Percentiles rank a stretch among this genome's conserved stretches.
Conservation (phyloP, 352 stramenopile genomes). For the Phytophthora hybrid region DNA sequence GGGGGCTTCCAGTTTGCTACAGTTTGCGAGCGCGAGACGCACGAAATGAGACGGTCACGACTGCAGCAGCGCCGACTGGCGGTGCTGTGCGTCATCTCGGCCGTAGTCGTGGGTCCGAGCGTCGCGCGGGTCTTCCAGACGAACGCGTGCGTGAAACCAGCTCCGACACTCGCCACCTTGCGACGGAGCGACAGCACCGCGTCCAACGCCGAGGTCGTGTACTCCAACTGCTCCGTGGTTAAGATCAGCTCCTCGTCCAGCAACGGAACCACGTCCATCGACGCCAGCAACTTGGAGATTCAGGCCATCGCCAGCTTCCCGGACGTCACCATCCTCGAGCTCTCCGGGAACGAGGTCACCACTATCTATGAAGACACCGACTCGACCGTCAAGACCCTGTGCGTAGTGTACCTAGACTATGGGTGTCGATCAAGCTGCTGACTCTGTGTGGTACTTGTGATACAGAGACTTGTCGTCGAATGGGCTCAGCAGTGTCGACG, state of each 20-base stretch:
- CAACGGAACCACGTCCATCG: constrained; percentile 37
- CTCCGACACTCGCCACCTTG: constrained; percentile 36
- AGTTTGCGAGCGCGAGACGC: constrained; percentile 13
- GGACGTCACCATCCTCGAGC: constrained; percentile 30
- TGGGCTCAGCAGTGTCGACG: constrained; percentile 37
- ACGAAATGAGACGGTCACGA: constrained; percentile 35
- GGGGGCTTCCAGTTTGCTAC: constrained; percentile 23
- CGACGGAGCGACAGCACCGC: constrained; percentile 15
- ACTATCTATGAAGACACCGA: constrained; percentile 40
- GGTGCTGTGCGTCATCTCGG: constrained; percentile 19
- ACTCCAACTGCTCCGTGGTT: constrained; percentile 42
- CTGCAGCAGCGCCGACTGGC: constrained; percentile 12
- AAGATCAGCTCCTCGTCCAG: constrained; percentile 35
- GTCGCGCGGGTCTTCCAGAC: constrained; percentile 13
- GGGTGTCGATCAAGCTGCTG: not conserved
- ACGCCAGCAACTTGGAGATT: constrained; percentile 39
- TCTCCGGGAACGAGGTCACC: constrained; percentile 41
- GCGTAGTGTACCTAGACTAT: constrained; percentile 8
- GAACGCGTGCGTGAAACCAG: constrained; percentile 32
- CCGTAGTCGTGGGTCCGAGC: constrained; percentile 1
- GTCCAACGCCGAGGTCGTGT: constrained; percentile 41
- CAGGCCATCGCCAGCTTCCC: constrained; percentile 44
- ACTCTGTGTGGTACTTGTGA: not conserved
- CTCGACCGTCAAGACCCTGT: constrained; percentile 41
- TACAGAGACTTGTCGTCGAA: constrained; percentile 42